A percentile compares a stretch with the other conserved stretches of the same genome.
Conservation (phyloP, 495 filamentous ascomycete genomes). For the Elaphomyces granulatus region DNA sequence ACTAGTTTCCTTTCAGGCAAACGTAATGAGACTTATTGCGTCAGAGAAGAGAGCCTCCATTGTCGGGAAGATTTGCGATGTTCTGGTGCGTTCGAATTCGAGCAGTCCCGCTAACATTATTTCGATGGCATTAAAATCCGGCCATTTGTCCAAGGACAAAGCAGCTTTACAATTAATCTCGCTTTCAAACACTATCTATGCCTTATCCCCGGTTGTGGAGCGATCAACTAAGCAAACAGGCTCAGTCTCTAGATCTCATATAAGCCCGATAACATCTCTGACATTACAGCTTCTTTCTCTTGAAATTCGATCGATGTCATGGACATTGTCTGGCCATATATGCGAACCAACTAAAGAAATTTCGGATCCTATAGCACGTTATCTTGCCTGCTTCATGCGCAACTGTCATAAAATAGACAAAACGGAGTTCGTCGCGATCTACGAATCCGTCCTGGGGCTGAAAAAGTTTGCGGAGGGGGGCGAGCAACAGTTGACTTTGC, state of each 20-base stretch:
- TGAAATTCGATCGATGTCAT: conserved; percentile 49
- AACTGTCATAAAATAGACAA: conserved; percentile 31
- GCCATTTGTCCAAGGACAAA: conserved; percentile 38
- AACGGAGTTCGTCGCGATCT: conserved; percentile 25
- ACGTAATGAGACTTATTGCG: conserved; percentile 36
- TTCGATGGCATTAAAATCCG: conserved; percentile 30
- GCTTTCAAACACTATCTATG: conserved; percentile 50
- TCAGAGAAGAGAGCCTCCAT: conserved; percentile 29
- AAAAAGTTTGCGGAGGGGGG: not conserved
- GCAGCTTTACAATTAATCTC: conserved; percentile 54
- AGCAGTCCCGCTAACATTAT: conserved; percentile 58
- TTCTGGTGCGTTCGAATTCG: conserved; percentile 29
- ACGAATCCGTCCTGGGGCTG: conserved; percentile 27
- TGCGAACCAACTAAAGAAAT: conserved; percentile 56
- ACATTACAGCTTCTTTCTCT: conserved; percentile 55
- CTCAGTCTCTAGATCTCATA: conserved; percentile 30
- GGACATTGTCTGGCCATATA: conserved; percentile 56
- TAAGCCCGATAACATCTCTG: conserved; percentile 46
- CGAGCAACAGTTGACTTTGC: not conserved
- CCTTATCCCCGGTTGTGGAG: conserved; percentile 36
- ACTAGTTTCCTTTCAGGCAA: conserved; percentile 29
- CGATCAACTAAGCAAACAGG: conserved; percentile 35
- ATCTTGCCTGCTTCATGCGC: conserved; percentile 45
- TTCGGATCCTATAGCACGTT: conserved; percentile 51
- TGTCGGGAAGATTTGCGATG: conserved; percentile 33